Conservation (phyloP, 2,329 filamentous ascomycete species). For the Aspergillus tubingensis region DNA sequence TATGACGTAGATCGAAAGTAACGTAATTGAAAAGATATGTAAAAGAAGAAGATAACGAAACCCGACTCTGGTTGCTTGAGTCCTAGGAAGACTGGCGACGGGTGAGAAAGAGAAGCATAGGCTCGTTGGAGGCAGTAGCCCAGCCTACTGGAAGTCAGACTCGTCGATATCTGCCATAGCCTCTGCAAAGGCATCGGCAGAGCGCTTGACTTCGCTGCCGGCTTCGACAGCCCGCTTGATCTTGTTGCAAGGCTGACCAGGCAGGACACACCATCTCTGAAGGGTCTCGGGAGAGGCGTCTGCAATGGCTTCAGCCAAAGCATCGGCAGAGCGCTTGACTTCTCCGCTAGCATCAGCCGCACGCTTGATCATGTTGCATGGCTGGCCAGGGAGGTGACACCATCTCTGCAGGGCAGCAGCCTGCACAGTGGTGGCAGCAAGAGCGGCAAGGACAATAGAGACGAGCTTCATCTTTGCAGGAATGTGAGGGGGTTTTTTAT, state of each 20-base stretch:
- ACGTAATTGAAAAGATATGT: too few species aligned
- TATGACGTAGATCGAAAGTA: background rate
- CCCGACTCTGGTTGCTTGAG: background rate
- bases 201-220: slow-evolving; percentile 54
- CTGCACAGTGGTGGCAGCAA: slow-evolving; percentile 42
- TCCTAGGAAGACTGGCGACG: background rate
- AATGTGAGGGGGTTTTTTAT: slow-evolving; percentile 4
- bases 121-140: background rate
- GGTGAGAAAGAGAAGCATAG: background rate
- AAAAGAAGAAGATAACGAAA: background rate
- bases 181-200: slow-evolving; percentile 35
- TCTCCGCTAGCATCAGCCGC: slow-evolving; percentile 28
- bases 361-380: slow-evolving; percentile 32
- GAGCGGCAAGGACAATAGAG: slow-evolving; percentile 43
- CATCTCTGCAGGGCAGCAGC: slow-evolving; percentile 33
- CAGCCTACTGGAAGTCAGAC: slow-evolving; percentile 18
- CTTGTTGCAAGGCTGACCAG: slow-evolving; percentile 54
- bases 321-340: slow-evolving; percentile 36
- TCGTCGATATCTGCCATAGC: slow-evolving; percentile 35
- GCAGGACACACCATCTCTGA: slow-evolving; percentile 36
- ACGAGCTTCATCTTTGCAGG: slow-evolving; percentile 52
- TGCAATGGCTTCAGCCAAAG: slow-evolving; percentile 34
- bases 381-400: slow-evolving; percentile 34
- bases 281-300: slow-evolving; percentile 26
- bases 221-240: slow-evolving; percentile 66